Base-by-base conservation (phyloP, 768 basidiomycete genomes). In the Leccinum truebloodii region DNA sequence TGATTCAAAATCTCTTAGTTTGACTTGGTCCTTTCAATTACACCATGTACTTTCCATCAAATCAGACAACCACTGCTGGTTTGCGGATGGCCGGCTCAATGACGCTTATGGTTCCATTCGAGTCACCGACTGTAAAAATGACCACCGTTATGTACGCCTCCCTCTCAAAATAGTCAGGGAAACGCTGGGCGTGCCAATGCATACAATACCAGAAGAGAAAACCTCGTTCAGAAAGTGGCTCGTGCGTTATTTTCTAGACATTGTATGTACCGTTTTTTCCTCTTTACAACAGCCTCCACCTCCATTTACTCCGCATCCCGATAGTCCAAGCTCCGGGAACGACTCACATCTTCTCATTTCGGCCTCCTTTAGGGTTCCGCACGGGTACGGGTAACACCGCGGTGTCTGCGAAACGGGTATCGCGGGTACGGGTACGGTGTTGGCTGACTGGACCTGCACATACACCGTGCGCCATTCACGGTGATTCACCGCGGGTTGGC, bases 281-380 rank as follows among this genome's bases (percentile, higher is more conserved):
- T 4, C 50, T 30, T 37, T 77, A 75, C 30, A 71, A 76, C 60
- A 80, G 76, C 78, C 70, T 69, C 85, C 72, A 68, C 76, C 67
- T 58, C 74, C 73, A 9, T 81, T 81, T 69, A 37, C 58, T 13
- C 30, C 60, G 5, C 37, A 26, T 32, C 14, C 41, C 20, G 41
- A 58, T 5, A 24, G 48, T 51, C 13, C 59, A 13, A 35, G 13
- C 59, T 52, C 66, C 16, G 73, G 72, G 18, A 74, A 76, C 39
- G 67, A 58, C 4, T 73, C 79, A 13, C 83, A 90, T 61, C 69
- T 95, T 32, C 79, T 97, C 10, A 69, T 98, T 6, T 94, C 94
- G 1, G 92, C 95, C 5, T 96, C 95, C 1, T 96, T 22, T 22
- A 22, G 46, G 22, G 46, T 12, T 22, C 12, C n/a, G 9, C 46